These are phyloP conservation scores for Stagonosporopsis tanaceti DNA, from an alignment of 2,329 filamentous ascomycete genomes.

Conservation along the genomic window DNA sequence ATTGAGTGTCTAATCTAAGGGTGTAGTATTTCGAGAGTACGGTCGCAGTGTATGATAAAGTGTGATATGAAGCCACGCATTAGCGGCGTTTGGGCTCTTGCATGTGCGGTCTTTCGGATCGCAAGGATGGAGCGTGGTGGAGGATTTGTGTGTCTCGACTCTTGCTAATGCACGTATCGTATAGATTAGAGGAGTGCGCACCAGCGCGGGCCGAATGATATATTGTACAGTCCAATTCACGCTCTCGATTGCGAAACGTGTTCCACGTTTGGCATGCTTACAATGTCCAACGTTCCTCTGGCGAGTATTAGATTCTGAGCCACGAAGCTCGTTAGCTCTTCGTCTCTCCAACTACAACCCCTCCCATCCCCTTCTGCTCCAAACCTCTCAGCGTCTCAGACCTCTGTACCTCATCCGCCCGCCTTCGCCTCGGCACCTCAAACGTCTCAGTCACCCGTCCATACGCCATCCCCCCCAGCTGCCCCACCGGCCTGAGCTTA, in stretches of 20 bases:
- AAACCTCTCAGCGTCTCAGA: no score
- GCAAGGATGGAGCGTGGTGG: neutral
- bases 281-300: no score
- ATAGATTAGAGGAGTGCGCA: constrained; percentile 6
- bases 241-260: no score
- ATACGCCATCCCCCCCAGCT: constrained; percentile 84
- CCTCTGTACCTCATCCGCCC: neutral
- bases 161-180: constrained; percentile 3
- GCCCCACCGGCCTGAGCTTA: constrained; percentile 74
- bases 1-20: constrained; percentile 20
- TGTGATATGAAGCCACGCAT: constrained; percentile 5
- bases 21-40: neutral
- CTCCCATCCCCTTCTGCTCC: no score
- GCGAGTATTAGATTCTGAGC: no score
- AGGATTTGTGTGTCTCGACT: constrained; percentile 8
- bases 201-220: neutral
- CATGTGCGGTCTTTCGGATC: neutral
- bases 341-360: no score
- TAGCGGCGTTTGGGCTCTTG: constrained; percentile 7
- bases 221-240: neutral
- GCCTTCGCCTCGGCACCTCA: neutral
- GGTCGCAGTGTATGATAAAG: constrained; percentile 5
- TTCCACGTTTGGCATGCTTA: no score
- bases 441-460: constrained; percentile 45
- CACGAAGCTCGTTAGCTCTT: no score